Evolutionary conservation across 805 yeast species (phyloP), one percentile per base, ranked within the genome.

Genomic region (Myxozyma vanderwaltii): DNA sequence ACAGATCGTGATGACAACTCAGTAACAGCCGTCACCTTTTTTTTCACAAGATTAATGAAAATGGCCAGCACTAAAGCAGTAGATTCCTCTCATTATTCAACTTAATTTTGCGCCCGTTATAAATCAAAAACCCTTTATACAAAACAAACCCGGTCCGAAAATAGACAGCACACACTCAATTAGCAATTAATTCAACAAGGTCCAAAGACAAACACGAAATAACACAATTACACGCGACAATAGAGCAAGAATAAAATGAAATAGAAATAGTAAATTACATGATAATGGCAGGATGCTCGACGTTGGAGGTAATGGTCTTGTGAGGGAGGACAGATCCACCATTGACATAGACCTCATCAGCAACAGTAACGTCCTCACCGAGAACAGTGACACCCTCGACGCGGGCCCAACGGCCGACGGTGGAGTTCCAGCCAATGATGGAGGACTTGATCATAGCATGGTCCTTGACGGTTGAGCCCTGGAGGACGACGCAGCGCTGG

Each of bases 311-410:
- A 77, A 94, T 92, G 64, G 96, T 82, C 83, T 94, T 94, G 85
- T 94, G 99, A 69, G 99, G 99, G 75, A 94, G 85, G 68, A 94
- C 97, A 77, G 94, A 91, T 79, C 97, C 99, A 78, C 99, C 99
- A 79, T 94, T 94, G 72, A 94, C 96, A 83, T 94, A 94, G 76
- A 94, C 84, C 82, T 92, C 99, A 76, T 94, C 97, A 82, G 92
- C 90, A 75, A 94, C 90, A 76, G 91, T 95, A 68, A 94, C 99
- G 70, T 94, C 99, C 77, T 94, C 99, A 81, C 99, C 99, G 72
- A 94, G 84, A 62, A 94, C 99, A 65, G 97, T 89, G 71, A 86
- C 89, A 81, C 96, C 96, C 79, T 94, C 98, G 67, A 94, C 84
- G 83, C 99, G 90, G 67, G 97, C 96, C 99, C 99, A 94, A 79